Evolutionary conservation across 805 yeast genomes (phyloP).

Genomic region (Ogataea trehaloabstinens): DNA sequence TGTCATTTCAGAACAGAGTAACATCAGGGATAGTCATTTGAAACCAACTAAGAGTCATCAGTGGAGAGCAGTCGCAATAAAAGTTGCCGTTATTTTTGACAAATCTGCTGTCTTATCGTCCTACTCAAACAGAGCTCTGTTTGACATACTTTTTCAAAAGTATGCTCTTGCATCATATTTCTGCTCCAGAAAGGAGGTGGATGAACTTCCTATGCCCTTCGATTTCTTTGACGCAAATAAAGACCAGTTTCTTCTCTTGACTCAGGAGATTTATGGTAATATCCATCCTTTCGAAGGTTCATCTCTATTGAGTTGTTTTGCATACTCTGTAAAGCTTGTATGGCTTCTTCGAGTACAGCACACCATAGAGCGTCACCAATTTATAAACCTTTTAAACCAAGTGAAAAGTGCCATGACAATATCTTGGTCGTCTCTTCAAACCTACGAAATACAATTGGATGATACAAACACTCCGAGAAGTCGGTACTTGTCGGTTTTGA

Average conservation of each 20-base stretch:
- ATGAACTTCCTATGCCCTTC: constrained; percentile 42
- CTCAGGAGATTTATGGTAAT: neutral
- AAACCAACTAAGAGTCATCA: no score
- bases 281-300: neutral
- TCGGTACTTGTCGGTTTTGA: constrained; percentile 19
- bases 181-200: constrained; percentile 30
- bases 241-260: constrained; percentile 7
- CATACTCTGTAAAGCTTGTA: constrained; percentile 36
- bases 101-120: neutral
- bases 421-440: constrained; percentile 31
- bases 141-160: constrained; percentile 36
- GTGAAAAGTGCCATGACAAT: constrained; percentile 26
- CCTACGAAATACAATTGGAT: constrained; percentile 28
- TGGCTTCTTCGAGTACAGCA: constrained; percentile 31
- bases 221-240: constrained; percentile 32
- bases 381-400: constrained; percentile 10
- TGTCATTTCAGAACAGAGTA: no score
- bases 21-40: no score
- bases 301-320: constrained; percentile 26
- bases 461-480: neutral
- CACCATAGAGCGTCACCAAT: constrained; percentile 6
- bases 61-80: neutral
- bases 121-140: constrained; percentile 2
- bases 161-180: constrained; percentile 39
- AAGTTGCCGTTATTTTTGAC: neutral